These are phyloP conservation scores for Fusarium sp. DNA, from an alignment of 2,329 filamentous ascomycete species.

Conservation along the genomic window DNA sequence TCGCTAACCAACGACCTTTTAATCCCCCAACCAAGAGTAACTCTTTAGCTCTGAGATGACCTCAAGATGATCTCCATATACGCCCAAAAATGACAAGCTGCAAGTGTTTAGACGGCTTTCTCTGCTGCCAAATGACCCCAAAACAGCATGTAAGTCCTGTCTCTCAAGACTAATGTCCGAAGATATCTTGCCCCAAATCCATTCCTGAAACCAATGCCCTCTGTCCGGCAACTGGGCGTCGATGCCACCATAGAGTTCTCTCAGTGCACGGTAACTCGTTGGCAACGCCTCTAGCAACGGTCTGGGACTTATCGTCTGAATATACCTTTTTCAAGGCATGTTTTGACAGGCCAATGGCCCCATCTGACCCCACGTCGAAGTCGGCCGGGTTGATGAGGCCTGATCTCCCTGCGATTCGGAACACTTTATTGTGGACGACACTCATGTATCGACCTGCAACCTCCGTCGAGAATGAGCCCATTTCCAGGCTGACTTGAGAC, in stretches of 20 bases:
- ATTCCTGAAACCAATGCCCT: neutral
- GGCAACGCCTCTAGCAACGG: too few species aligned
- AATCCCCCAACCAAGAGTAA: neutral
- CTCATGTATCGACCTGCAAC: neutral
- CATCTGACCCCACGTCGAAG: neutral
- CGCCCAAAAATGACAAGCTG: neutral
- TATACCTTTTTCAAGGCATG: neutral
- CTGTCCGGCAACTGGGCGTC: fast-evolving
- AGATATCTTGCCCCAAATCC: neutral
- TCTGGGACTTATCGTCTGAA: neutral
- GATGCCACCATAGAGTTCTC: neutral
- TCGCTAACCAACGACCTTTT: neutral
- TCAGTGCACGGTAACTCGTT: fast-evolving
- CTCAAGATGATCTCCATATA: neutral
- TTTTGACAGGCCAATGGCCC: neutral
- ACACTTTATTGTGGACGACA: neutral
- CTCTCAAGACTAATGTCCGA: neutral
- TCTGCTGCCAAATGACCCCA: neutral
- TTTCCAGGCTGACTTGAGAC: neutral
- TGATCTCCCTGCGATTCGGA: neutral
- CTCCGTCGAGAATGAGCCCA: neutral
- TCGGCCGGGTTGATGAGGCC: neutral
- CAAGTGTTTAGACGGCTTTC: neutral
- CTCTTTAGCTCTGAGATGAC: neutral
- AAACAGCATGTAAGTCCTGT: neutral